Evolutionary conservation across 305 asterid species (phyloP).

Genomic region (Fraxinus ornus): DNA sequence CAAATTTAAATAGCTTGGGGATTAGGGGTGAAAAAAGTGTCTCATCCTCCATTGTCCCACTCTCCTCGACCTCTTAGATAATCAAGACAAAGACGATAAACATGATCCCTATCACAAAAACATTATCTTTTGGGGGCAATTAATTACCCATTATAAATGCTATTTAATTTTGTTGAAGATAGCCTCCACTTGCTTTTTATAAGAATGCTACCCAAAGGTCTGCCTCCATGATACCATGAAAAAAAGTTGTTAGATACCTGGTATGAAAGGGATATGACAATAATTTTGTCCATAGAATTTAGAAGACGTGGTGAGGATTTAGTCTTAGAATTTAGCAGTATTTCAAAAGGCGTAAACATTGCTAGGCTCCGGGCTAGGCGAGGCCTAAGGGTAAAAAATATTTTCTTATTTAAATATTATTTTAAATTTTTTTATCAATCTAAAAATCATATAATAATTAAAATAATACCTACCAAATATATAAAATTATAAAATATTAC

Average conservation of each 20-base stretch:
- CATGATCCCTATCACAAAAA: neutral
- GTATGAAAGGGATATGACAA: neutral
- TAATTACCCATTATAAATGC: neutral
- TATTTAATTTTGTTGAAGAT: neutral
- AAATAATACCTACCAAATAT: too few relatives aligned
- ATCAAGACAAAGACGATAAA: neutral
- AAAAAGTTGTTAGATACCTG: neutral
- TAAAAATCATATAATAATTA: too few relatives aligned
- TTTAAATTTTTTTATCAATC: too few relatives aligned
- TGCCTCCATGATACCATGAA: neutral
- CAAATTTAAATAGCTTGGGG: neutral
- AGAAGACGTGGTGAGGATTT: too few relatives aligned
- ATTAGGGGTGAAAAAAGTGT: neutral
- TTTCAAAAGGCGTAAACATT: too few relatives aligned
- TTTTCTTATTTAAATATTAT: too few relatives aligned
- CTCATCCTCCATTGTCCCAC: neutral
- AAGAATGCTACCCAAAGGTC: neutral
- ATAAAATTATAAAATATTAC: too few relatives aligned
- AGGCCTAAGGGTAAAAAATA: too few relatives aligned
- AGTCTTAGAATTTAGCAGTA: too few relatives aligned
- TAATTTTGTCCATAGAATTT: neutral
- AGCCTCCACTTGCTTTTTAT: neutral
- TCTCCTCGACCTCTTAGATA: neutral
- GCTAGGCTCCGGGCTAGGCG: too few relatives aligned
- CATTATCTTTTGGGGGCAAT: neutral